Conservation (phyloP, 345 rosid species). For the Triadica sebifera region DNA sequence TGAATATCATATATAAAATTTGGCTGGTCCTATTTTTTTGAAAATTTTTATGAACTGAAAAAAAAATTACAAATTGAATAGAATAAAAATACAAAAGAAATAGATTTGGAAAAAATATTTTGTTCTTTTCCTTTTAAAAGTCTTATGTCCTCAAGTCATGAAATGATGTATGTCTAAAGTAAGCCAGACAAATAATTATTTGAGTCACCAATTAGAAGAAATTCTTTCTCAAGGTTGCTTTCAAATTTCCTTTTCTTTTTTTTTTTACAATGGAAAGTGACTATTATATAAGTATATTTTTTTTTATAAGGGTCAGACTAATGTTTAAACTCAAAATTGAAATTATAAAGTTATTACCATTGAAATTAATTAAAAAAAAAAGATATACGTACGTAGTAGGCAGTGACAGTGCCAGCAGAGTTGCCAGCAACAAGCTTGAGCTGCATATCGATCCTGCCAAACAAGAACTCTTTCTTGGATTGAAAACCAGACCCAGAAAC, state of each 20-base stretch:
- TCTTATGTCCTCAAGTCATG: background rate
- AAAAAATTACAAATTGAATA: too few species aligned
- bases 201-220: background rate
- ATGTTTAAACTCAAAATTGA: too few species aligned
- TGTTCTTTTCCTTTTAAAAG: background rate
- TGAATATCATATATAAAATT: too few species aligned
- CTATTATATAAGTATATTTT: too few species aligned
- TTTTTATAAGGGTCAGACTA: too few species aligned
- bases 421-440: constrained; percentile 54
- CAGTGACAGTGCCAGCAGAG: constrained; percentile 62
- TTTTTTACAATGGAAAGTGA: constrained; percentile 2
- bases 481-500: constrained; percentile 55
- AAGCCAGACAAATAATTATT: background rate
- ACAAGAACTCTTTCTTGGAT: constrained; percentile 49
- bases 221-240: background rate
- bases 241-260: constrained; percentile 13
- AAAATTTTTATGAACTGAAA: too few species aligned
- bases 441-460: constrained; percentile 50
- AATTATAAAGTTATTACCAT: too few species aligned
- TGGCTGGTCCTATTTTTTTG: too few species aligned
- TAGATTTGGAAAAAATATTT: too few species aligned
- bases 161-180: background rate
- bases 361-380: background rate
- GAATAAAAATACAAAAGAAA: too few species aligned
- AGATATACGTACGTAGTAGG: constrained; percentile 42